Conservation (phyloP, 805 yeast species). For the Yarrowia keelungensis region DNA sequence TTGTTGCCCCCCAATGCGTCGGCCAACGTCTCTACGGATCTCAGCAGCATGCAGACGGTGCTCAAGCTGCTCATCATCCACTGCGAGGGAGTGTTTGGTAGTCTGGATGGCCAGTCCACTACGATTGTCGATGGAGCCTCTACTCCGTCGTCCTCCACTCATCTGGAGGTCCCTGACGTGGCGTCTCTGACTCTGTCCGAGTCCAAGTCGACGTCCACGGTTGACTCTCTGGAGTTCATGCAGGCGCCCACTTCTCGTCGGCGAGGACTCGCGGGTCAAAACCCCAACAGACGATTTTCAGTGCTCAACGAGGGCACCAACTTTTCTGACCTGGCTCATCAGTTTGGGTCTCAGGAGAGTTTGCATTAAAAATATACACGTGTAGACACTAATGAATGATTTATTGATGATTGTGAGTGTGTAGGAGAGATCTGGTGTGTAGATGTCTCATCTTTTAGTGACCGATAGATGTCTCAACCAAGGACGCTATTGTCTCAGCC, state of each 20-base stretch:
- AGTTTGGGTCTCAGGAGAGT: slow-evolving; percentile 36
- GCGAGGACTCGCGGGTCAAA: slow-evolving; percentile 29
- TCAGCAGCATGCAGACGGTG: slow-evolving; percentile 62
- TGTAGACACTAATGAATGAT: slow-evolving; percentile 35
- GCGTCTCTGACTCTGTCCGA: slow-evolving; percentile 22
- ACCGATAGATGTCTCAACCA: too few species aligned
- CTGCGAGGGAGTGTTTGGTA: slow-evolving; percentile 46
- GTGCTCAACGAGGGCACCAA: slow-evolving; percentile 38
- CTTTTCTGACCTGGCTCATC: slow-evolving; percentile 35
- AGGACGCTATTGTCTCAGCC: too few species aligned
- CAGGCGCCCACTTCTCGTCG: slow-evolving; percentile 30
- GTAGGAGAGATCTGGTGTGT: background rate
- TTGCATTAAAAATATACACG: slow-evolving; percentile 36
- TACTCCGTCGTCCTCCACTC: slow-evolving; percentile 5
- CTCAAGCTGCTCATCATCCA: slow-evolving; percentile 57
- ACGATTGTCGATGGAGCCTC: slow-evolving; percentile 3
- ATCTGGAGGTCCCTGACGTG: slow-evolving; percentile 13
- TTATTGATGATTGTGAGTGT: background rate
- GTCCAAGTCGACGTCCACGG: slow-evolving; percentile 5
- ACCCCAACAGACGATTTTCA: slow-evolving; percentile 37
- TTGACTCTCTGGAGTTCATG: slow-evolving; percentile 10
- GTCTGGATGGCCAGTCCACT: slow-evolving; percentile 12
- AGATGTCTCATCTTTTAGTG: background rate
- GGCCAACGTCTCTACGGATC: slow-evolving; percentile 55
- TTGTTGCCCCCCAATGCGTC: slow-evolving; percentile 52